Evolutionary conservation across 805 yeast genomes (phyloP).

Genomic region (Barnettozyma salicaria): DNA sequence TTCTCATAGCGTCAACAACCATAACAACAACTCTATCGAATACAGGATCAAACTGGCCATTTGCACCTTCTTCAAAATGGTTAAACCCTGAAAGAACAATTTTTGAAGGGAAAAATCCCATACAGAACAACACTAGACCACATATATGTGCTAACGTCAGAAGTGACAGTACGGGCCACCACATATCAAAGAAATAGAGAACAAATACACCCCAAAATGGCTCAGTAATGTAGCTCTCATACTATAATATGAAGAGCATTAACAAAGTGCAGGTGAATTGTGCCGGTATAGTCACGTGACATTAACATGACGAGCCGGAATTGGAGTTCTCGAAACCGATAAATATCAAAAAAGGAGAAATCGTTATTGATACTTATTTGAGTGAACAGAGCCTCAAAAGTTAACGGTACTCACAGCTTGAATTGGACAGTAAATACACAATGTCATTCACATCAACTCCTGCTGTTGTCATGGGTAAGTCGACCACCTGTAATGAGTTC

Average conservation of each 20-base stretch:
- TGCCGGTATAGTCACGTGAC: too few relatives aligned
- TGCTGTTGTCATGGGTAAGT: constrained; percentile 93
- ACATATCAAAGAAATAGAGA: constrained; percentile 1
- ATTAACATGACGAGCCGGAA: neutral
- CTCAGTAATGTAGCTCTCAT: too few relatives aligned
- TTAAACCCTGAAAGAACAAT: constrained; percentile 61
- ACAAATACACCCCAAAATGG: too few relatives aligned
- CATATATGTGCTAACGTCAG: constrained; percentile 33
- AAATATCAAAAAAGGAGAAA: neutral
- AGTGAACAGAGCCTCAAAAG: too few relatives aligned
- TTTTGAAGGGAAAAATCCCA: constrained; percentile 92
- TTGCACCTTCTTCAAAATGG: constrained; percentile 13
- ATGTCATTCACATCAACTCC: constrained; percentile 49
- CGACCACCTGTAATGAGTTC: constrained; percentile 19
- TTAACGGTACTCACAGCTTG: too few relatives aligned
- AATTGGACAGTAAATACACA: too few relatives aligned
- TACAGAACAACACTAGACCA: constrained; percentile 59
- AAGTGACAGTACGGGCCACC: constrained; percentile 6
- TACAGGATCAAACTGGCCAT: constrained; percentile 35
- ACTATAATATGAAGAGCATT: too few relatives aligned
- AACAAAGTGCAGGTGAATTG: too few relatives aligned
- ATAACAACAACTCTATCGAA: constrained; percentile 70
- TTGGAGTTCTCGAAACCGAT: neutral
- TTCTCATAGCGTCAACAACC: constrained; percentile 89
- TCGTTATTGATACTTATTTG: too few relatives aligned